phyloP scores from a whole-genome alignment of 495 filamentous ascomycete species.

The Lasiosphaeris hirsuta region DNA sequence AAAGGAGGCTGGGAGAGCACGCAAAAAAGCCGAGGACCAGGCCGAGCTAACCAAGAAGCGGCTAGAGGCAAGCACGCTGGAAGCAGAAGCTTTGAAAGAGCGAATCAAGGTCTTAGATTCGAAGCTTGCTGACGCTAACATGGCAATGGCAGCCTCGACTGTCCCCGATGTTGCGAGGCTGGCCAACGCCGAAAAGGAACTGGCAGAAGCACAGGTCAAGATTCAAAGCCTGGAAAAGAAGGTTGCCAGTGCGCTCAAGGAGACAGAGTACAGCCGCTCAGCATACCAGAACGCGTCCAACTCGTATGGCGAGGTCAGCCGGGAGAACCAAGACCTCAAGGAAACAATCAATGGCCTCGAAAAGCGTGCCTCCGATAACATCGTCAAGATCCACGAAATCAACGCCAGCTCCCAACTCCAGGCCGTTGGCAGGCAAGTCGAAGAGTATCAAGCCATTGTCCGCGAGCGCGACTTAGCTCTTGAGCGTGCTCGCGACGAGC shows the following conservation, averaged over 20 bases:
- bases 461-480: constrained; percentile 61
- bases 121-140: constrained; percentile 48
- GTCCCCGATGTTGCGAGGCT: constrained; percentile 50
- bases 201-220: constrained; percentile 26
- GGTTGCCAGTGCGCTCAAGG: constrained; percentile 30
- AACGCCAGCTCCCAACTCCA: constrained; percentile 39
- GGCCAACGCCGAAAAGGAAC: constrained; percentile 39
- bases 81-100: constrained; percentile 47
- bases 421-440: constrained; percentile 33
- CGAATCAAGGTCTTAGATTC: constrained; percentile 45
- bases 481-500: constrained; percentile 32
- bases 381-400: constrained; percentile 48
- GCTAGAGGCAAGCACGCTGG: constrained; percentile 40
- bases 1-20: constrained; percentile 32
- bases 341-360: constrained; percentile 46
- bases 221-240: constrained; percentile 46
- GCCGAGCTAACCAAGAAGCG: constrained; percentile 13
- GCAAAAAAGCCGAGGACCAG: constrained; percentile 26
- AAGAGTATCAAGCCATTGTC: constrained; percentile 54
- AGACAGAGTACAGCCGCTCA: constrained; percentile 58
- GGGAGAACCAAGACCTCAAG: constrained; percentile 50
- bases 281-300: constrained; percentile 64
- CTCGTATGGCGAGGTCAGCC: constrained; percentile 45
- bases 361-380: constrained; percentile 50
- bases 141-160: constrained; percentile 43